Evolutionary conservation across 139 green algal genomes (phyloP), one percentile per base, ranked within the genome.

Genomic region (Chlorella sorokiniana): DNA sequence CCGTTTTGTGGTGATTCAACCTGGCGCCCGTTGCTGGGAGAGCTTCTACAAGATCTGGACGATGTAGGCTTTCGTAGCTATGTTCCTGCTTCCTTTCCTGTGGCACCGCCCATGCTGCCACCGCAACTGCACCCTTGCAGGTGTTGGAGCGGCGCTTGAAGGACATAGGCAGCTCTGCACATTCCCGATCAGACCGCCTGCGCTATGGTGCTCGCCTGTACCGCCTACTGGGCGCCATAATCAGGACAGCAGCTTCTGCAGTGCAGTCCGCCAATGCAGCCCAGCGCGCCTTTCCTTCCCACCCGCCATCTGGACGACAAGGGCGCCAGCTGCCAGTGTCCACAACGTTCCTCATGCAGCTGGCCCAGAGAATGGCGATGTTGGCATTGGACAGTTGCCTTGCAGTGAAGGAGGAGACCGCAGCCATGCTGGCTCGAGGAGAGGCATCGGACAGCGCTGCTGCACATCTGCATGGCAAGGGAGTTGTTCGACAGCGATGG

Each of bases 331-430:
- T n/a, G n/a, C n/a, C n/a, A n/a, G n/a, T n/a, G n/a, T n/a, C n/a
- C n/a, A 16, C 48, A 56, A n/a, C 14, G 48, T 56, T 16, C 25
- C 41, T 54, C 23, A 22, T 31, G 1, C 45, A 45, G 71, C 71
- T 78, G 45, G 7, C 27, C 1, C 71, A 78, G 35, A 45, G 71
- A 45, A 44, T 65, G 35, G 48, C 71, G 0, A 31, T 31, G 51
- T 45, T 78, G 35, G 71, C 52, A 22, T 45, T 40, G 7, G 35
- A 33, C 48, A 64, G 71, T 45, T 78, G 71, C 71, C 31, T 65
- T 7, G 71, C 52, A 2, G 33, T 48, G 71, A 45, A 78, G 10
- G 33, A 31, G 1, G 48, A 48, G 33, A 40, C 8, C 23, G 40
- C 68, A 33, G 41, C 14, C 35, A 7, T 20, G 38, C 6, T n/a